Evolutionary conservation across 768 basidiomycete genomes (phyloP), one percentile per base, ranked within the genome.

Genomic region (Holtermanniella nyarrowii): DNA sequence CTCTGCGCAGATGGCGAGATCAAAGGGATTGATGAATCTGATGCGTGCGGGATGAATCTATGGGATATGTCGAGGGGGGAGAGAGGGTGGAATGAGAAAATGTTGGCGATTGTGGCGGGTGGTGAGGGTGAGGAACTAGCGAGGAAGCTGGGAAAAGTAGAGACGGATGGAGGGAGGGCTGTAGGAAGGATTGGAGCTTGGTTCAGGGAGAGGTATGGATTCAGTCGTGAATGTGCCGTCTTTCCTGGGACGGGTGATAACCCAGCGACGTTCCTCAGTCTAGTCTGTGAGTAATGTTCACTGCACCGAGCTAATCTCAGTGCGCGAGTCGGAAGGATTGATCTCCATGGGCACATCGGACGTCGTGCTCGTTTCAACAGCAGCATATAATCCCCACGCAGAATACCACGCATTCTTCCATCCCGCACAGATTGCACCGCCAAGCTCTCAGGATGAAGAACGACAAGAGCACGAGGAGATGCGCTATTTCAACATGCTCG

Each of bases 241-340:
- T 83, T 84, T 2, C 84, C 86, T 0, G 88, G 89, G 65, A 88
- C 86, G 0, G 88, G 88, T 3, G 88, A 93, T 66, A 93, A 93
- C 68, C 85, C 87, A 4, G 84, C 86, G 3, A 86, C 86, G 12
- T 81, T 88, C 48, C 78, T 86, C 46, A 80, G 45, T 51, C 50
- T 57, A n/a, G 65, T 52, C 44, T 55, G 69, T 72, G 49, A 68
- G 71, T 63, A 5, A 25, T 24, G 3, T 41, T 37, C 41, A 3
- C 26, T 43, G 14, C 48, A 10, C 45, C 44, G 39, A 50, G 46
- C 12, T 82, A 0, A 74, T 85, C 25, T 82, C 82, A 24, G 79
- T 79, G 13, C 82, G 84, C 1, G 52, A 51, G 26, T 84, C 84
- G 46, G 87, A 90, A 62, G 88, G 85, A 18, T 74, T 90, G 18